phyloP scores from a whole-genome alignment of 306 rosid species.

The Echinosophora koreensis region DNA sequence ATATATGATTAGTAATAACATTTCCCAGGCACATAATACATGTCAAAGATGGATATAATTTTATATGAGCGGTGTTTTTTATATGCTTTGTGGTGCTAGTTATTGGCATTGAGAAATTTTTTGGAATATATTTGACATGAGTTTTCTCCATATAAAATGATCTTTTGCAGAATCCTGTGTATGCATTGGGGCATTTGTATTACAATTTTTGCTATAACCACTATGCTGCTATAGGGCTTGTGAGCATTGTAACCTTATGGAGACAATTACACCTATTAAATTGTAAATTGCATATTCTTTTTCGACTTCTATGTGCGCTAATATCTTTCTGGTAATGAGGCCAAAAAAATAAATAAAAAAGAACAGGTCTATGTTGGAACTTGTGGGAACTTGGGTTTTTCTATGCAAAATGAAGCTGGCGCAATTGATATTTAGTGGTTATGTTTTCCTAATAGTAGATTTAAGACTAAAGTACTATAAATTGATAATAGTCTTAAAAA shows the following conservation, averaged over 20 bases:
- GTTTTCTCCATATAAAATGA: background rate
- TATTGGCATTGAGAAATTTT: background rate
- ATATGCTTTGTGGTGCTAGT: background rate
- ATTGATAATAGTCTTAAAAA: conserved; percentile 3
- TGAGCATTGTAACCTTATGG: too few species aligned
- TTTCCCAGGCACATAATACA: background rate
- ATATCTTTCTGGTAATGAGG: too few species aligned
- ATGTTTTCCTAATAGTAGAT: conserved; percentile 1
- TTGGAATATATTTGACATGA: conserved; percentile 4
- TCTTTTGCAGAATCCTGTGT: background rate
- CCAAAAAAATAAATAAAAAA: too few species aligned
- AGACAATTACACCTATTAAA: too few species aligned
- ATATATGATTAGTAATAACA: background rate
- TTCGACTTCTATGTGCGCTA: too few species aligned
- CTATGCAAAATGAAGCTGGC: background rate
- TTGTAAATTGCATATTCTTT: too few species aligned
- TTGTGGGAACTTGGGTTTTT: background rate
- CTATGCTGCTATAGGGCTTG: too few species aligned
- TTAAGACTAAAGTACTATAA: conserved; percentile 7
- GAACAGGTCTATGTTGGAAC: background rate
- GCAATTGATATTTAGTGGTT: background rate
- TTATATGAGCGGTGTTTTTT: conserved; percentile 5
- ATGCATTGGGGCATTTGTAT: too few species aligned
- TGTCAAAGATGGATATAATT: background rate
- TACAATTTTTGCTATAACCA: too few species aligned